Percentiles rank a stretch among this genome's conserved stretches.
Conservation (phyloP, 495 filamentous ascomycete genomes). For the Polyplosphaeria fusca region DNA sequence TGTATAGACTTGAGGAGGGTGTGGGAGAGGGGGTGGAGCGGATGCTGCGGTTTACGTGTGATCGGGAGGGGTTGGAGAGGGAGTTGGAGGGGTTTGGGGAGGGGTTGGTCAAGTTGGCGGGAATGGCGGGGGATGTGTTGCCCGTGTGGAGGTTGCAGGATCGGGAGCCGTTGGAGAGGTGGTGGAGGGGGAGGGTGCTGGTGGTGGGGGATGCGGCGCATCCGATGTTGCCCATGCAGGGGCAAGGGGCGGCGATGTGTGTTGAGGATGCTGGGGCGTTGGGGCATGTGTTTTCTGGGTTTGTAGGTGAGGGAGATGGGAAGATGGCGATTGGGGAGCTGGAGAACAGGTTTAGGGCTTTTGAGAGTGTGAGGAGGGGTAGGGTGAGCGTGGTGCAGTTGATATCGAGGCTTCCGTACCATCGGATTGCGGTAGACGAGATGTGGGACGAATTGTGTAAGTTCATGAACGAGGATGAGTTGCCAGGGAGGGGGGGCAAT, state of each 20-base stretch:
- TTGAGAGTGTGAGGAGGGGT: background rate
- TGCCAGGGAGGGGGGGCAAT: background rate
- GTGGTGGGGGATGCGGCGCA: background rate
- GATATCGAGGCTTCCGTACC: background rate
- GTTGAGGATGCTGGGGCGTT: background rate
- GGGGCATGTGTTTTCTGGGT: background rate
- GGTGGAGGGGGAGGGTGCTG: background rate
- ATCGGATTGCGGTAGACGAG: background rate
- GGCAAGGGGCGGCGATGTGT: background rate
- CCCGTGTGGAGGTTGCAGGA: background rate
- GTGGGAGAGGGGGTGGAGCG: background rate
- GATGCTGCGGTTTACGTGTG: background rate
- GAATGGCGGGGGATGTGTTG: background rate
- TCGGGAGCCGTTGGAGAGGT: background rate
- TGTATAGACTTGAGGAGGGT: background rate
- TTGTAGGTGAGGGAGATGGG: background rate
- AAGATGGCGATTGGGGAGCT: background rate
- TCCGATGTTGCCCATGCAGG: background rate
- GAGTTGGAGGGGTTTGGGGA: background rate
- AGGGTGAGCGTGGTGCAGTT: background rate
- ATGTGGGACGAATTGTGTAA: background rate
- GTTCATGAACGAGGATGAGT: background rate
- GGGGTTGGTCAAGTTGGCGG: background rate
- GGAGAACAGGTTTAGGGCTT: background rate
- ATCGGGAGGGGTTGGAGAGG: background rate